Conservation (phyloP, 768 basidiomycete genomes). For the Terana coerulea region DNA sequence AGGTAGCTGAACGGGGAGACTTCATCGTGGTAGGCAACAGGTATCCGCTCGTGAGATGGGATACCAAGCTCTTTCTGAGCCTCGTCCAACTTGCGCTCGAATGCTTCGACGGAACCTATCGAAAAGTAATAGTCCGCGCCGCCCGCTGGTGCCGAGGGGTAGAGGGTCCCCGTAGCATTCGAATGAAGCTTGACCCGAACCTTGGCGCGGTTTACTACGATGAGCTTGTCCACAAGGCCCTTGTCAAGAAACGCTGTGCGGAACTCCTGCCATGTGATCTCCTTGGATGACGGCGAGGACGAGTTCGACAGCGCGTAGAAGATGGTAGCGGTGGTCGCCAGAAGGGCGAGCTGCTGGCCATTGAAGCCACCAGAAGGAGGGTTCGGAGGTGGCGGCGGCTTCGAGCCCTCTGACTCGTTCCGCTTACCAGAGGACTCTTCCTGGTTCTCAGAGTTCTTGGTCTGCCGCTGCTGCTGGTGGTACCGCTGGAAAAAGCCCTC, state of each 20-base stretch:
- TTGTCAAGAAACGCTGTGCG: constrained; percentile 95
- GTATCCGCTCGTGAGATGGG: constrained; percentile 88
- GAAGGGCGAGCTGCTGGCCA: constrained; percentile 52
- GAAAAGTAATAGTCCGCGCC: constrained; percentile 86
- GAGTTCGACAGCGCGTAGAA: constrained; percentile 56
- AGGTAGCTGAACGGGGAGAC: constrained; percentile 78
- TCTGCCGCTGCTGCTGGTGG: constrained; percentile 34
- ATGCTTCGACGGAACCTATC: constrained; percentile 95
- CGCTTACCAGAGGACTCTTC: constrained; percentile 24
- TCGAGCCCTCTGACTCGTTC: constrained; percentile 31
- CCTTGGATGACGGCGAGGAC: constrained; percentile 54
- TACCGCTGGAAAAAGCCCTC: constrained; percentile 80
- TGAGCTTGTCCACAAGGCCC: constrained; percentile 90
- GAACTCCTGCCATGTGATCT: constrained; percentile 99
- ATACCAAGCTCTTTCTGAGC: constrained; percentile 92
- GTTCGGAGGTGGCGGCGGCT: constrained; percentile 38
- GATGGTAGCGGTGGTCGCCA: constrained; percentile 57
- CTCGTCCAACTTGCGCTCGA: constrained; percentile 92
- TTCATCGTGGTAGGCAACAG: constrained; percentile 96
- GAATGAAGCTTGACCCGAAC: constrained; percentile 93
- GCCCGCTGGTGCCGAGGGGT: constrained; percentile 51
- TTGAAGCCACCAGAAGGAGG: constrained; percentile 51
- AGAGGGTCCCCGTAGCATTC: constrained; percentile 79
- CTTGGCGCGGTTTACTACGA: constrained; percentile 84
- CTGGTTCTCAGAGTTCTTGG: constrained; percentile 30